These are phyloP conservation scores for Chamaecrista fasciculata DNA, from an alignment of 306 rosid species.

Conservation along the genomic window DNA sequence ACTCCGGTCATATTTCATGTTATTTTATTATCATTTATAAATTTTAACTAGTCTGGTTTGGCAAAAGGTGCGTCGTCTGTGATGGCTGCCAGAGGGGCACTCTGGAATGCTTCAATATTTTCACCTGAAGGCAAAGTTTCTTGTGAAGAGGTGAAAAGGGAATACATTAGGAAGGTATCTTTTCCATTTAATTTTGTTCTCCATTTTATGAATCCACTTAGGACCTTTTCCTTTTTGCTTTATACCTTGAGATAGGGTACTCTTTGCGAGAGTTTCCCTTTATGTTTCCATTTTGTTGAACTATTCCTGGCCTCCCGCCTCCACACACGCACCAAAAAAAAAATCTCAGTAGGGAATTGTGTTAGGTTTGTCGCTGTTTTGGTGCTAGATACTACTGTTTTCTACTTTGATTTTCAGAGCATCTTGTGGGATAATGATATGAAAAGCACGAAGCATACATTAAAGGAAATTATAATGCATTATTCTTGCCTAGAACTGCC, in stretches of 20 bases:
- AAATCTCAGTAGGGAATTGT: conserved; percentile 17
- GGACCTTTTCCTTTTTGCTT: neutral
- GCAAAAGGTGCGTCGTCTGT: conserved; percentile 71
- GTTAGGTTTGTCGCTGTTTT: neutral
- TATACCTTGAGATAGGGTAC: conserved; percentile 13
- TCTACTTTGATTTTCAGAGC: conserved; percentile 53
- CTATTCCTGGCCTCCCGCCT: neutral
- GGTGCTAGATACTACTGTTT: conserved; percentile 12
- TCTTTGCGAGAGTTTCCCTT: no score
- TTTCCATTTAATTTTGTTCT: neutral
- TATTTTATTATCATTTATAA: conserved; percentile 9
- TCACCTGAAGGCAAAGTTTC: conserved; percentile 57
- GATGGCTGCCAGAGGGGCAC: conserved; percentile 96
- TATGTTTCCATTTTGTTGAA: conserved; percentile 19
- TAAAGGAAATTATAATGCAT: conserved; percentile 76
- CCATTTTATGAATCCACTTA: neutral
- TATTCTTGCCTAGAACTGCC: conserved; percentile 71
- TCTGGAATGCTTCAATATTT: conserved; percentile 92
- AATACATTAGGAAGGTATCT: conserved; percentile 72
- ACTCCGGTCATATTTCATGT: neutral
- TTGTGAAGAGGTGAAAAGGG: conserved; percentile 63
- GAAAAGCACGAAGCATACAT: conserved; percentile 75
- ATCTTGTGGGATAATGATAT: conserved; percentile 92
- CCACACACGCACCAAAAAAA: no score
- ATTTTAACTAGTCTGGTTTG: conserved; percentile 25